Base-by-base conservation (phyloP, 1,284 basidiomycete species). In the Sporisorium exsertum region DNA sequence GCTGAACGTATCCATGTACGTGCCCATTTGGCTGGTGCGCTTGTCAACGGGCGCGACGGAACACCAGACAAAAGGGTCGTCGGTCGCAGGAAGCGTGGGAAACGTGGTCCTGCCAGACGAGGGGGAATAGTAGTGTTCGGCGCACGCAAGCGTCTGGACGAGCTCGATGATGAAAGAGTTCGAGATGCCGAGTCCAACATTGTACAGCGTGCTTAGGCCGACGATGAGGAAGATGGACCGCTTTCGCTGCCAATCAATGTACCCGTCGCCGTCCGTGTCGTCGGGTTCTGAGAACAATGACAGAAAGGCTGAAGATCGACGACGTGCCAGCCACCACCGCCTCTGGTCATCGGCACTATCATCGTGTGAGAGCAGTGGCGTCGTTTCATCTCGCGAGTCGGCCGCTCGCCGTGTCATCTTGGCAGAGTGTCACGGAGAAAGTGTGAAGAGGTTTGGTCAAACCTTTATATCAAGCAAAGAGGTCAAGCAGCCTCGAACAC, bases 241-340 rank as follows among this genome's bases (percentile, higher is more conserved):
- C 51, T 42, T 66, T 47, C 72, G 65, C 13, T 50, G 47, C 43
- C 54, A 64, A 12, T 66, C 47, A 27, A 15, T 52, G 18, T 63
- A 70, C 24, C 66, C 67, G 16, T 66, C 64, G 54, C 64, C 61
- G 5, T 64, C 53, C 42, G 57, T 63, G 58, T 64, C 67, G 8
- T 71, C 72, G 13, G 67, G 72, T 46, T 71, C 60, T 32, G 72
- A 71, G 5, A 75, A 54, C 43, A 75, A 71, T 2, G 72, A 75
- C 16, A 66, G 65, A 29, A 75, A 67, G 43, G 63, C 72, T 2
- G 67, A 75, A 42, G 72, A 75, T 42, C 72, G 52, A 18, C 64
- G 67, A 4, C 64, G 58, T 47, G 67, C 66, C 32, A 66, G 8
- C 3, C 62, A 68, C 65, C 65, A 67, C 18, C 57, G 46, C 37